Percentiles rank a stretch among this genome's conserved stretches.
phyloP scores from a whole-genome alignment of 192 early-diverging fungal species.

The Fimicolochytrium jonesii region DNA sequence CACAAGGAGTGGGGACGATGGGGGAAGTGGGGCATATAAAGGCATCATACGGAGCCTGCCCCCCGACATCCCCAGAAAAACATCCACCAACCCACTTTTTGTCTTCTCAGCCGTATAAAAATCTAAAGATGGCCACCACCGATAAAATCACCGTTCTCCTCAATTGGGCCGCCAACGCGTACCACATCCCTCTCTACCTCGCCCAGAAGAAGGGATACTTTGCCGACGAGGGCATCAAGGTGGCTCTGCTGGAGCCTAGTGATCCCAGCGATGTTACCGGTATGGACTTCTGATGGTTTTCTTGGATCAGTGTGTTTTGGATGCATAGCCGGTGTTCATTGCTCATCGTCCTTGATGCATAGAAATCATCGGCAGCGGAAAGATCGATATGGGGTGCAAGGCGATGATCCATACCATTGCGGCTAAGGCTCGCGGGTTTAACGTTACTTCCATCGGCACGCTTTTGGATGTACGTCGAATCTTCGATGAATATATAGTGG shows the following conservation, averaged over 20 bases:
- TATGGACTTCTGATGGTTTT: no score
- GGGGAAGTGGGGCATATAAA: no score
- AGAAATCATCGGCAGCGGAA: conserved; percentile 54
- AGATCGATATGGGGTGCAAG: conserved; percentile 60
- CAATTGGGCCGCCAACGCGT: conserved; percentile 52
- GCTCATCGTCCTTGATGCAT: neutral
- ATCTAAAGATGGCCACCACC: conserved; percentile 25
- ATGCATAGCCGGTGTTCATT: no score
- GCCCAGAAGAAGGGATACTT: conserved; percentile 63
- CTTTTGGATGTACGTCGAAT: conserved; percentile 41
- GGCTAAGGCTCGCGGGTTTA: conserved; percentile 58
- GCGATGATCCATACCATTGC: conserved; percentile 72
- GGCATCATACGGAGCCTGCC: no score
- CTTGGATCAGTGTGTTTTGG: no score
- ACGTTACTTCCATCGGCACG: conserved; percentile 60
- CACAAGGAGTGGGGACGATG: no score
- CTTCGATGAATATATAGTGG: no score
- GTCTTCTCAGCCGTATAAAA: no score
- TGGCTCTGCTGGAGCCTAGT: conserved; percentile 63
- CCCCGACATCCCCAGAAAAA: no score
- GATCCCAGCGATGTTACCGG: conserved; percentile 64
- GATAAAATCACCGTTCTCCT: conserved; percentile 38
- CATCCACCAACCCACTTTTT: no score
- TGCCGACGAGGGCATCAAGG: conserved; percentile 51
- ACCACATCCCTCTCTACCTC: conserved; percentile 61